These are phyloP conservation scores for Cladosporium halotolerans DNA, from an alignment of 2,329 filamentous ascomycete species.

Conservation along the genomic window DNA sequence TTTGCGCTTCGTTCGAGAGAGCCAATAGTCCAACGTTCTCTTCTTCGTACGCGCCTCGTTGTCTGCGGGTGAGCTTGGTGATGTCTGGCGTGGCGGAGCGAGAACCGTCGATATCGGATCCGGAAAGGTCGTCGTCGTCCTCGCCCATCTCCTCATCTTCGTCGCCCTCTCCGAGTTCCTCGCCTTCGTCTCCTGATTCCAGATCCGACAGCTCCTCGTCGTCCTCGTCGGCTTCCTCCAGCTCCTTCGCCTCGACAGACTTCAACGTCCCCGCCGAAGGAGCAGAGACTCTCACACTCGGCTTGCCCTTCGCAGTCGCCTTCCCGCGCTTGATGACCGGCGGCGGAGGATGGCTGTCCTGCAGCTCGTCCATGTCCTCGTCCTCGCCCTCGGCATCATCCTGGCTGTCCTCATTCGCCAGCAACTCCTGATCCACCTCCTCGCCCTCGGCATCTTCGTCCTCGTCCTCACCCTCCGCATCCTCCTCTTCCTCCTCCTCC, in stretches of 20 bases:
- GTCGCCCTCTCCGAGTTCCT: constrained; percentile 41
- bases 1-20: constrained; percentile 61
- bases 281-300: constrained; percentile 26
- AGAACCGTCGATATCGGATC: constrained; percentile 44
- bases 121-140: constrained; percentile 39
- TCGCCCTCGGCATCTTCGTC: constrained; percentile 30
- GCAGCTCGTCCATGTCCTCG: constrained; percentile 32
- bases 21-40: constrained; percentile 41
- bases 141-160: constrained; percentile 32
- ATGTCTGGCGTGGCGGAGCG: constrained; percentile 56
- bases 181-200: constrained; percentile 27
- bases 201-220: constrained; percentile 41
- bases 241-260: constrained; percentile 45
- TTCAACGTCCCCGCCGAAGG: constrained; percentile 30
- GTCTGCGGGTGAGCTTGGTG: constrained; percentile 62
- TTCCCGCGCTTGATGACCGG: constrained; percentile 27
- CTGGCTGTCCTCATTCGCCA: constrained; percentile 27
- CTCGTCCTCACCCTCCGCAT: constrained; percentile 35
- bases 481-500: constrained; percentile 31
- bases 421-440: constrained; percentile 16
- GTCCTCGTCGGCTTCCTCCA: constrained; percentile 46
- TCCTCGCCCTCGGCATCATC: constrained; percentile 31
- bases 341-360: constrained; percentile 27
- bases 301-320: constrained; percentile 18
- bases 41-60: constrained; percentile 52